Conservation (phyloP, 208 protist species). For the Acanthamoeba sp. region DNA sequence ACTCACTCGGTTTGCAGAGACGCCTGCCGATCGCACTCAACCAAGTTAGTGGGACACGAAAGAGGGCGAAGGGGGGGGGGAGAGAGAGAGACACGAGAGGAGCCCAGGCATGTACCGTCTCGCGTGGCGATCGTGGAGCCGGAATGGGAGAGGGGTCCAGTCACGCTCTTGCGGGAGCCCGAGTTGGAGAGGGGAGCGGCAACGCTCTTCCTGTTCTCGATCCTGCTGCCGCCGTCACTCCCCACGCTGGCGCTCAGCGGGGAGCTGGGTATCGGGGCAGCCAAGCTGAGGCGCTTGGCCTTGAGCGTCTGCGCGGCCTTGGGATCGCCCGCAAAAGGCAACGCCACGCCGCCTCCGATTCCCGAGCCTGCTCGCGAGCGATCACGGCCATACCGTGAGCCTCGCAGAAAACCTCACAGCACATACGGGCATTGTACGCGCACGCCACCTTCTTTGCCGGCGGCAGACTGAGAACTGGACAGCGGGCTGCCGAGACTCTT, state of each 20-base stretch:
- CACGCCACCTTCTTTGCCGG: no score
- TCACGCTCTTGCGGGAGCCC: not conserved
- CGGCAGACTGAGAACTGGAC: no score
- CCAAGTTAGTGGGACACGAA: no score
- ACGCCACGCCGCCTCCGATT: not conserved
- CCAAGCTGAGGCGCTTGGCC: constrained; percentile 30
- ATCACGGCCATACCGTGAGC: no score
- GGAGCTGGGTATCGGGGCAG: not conserved
- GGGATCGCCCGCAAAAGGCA: constrained; percentile 1
- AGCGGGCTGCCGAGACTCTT: not conserved
- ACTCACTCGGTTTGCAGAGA: no score
- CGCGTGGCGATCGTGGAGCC: not conserved
- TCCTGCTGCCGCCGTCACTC: not conserved
- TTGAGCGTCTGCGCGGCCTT: not conserved
- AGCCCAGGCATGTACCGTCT: not conserved
- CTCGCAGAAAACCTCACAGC: no score
- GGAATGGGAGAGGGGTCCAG: not conserved
- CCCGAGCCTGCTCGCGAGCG: not conserved
- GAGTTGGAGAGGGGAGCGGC: not conserved
- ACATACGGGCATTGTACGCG: no score
- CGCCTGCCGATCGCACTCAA: no score
- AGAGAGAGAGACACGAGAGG: no score
- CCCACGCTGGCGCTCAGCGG: not conserved
- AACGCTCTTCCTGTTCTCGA: not conserved
- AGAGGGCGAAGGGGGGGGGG: no score